Conservation (phyloP, 768 basidiomycete species). For the Lactarius psammicola region DNA sequence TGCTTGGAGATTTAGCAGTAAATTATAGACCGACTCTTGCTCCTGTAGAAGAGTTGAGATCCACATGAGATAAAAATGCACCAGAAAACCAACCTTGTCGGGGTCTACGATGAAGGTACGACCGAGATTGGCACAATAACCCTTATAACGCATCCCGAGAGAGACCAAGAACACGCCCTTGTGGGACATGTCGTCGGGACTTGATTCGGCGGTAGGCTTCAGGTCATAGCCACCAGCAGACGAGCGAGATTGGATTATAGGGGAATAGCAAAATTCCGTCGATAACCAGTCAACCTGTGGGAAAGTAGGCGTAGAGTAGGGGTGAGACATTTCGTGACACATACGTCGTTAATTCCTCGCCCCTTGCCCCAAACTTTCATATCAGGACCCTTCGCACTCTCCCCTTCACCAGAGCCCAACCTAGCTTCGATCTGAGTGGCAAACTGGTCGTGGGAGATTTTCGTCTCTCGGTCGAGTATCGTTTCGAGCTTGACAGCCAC, state of each 20-base stretch:
- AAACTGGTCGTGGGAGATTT: constrained; percentile 85
- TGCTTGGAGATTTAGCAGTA: constrained; percentile 74
- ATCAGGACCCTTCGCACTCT: constrained; percentile 78
- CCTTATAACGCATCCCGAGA: constrained; percentile 88
- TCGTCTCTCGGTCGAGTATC: constrained; percentile 88
- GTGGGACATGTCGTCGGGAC: constrained; percentile 76
- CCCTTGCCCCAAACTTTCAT: constrained; percentile 89
- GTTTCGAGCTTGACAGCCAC: constrained; percentile 85
- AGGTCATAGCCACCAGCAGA: constrained; percentile 85
- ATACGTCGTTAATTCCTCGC: constrained; percentile 68
- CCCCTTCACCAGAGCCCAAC: constrained; percentile 81
- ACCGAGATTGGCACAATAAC: constrained; percentile 90
- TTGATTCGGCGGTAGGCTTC: constrained; percentile 81
- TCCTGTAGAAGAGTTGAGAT: constrained; percentile 49
- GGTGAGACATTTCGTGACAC: constrained; percentile 34
- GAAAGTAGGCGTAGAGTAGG: constrained; percentile 18
- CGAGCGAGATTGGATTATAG: constrained; percentile 92
- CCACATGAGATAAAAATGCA: constrained; percentile 2
- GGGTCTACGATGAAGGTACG: constrained; percentile 96
- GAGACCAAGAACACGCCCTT: constrained; percentile 87
- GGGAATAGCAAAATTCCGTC: constrained; percentile 91
- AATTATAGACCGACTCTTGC: constrained; percentile 85
- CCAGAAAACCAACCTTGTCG: constrained; percentile 54
- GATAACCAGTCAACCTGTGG: constrained; percentile 81
- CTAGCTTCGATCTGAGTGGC: constrained; percentile 84